These are phyloP conservation scores for Pythium sukuiense DNA, from an alignment of 352 stramenopile species.

Conservation along the genomic window DNA sequence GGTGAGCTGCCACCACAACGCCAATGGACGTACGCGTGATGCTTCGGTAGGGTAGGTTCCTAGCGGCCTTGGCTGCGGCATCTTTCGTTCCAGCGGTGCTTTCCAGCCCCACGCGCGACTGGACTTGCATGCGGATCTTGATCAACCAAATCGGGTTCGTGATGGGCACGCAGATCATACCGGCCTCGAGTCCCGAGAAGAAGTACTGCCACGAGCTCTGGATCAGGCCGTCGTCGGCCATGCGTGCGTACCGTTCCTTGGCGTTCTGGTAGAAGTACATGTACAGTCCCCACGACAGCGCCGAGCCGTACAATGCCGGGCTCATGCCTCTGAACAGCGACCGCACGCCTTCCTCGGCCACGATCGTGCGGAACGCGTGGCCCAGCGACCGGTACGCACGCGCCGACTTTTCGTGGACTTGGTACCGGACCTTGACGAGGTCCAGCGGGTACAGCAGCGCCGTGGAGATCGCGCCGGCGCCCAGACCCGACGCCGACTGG, in stretches of 20 bases:
- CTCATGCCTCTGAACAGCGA: slow-evolving; percentile 94
- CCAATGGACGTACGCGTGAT: slow-evolving; percentile 48
- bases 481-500: slow-evolving; percentile 64
- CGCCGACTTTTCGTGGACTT: slow-evolving; percentile 91
- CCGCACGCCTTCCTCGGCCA: slow-evolving; percentile 83
- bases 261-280: slow-evolving; percentile 98
- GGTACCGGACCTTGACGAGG: slow-evolving; percentile 96
- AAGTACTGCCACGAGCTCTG: slow-evolving; percentile 84
- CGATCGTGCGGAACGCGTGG: slow-evolving; percentile 74
- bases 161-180: slow-evolving; percentile 92
- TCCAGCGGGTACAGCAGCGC: slow-evolving; percentile 95
- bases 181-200: slow-evolving; percentile 76
- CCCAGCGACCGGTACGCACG: slow-evolving; percentile 67
- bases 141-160: slow-evolving; percentile 99
- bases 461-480: slow-evolving; percentile 79
- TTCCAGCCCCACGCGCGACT: slow-evolving; percentile 55
- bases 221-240: slow-evolving; percentile 67
- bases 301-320: slow-evolving; percentile 94
- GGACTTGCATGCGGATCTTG: slow-evolving; percentile 96
- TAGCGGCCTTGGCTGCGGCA: slow-evolving; percentile 45
- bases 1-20: background rate
- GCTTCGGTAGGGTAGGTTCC: slow-evolving; percentile 66
- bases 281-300: slow-evolving; percentile 97
- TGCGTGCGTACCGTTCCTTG: slow-evolving; percentile 84
- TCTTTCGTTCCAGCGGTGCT: slow-evolving; percentile 51